Conservation (phyloP, 2,329 filamentous ascomycete species). For the Stemphylium vesicarium region DNA sequence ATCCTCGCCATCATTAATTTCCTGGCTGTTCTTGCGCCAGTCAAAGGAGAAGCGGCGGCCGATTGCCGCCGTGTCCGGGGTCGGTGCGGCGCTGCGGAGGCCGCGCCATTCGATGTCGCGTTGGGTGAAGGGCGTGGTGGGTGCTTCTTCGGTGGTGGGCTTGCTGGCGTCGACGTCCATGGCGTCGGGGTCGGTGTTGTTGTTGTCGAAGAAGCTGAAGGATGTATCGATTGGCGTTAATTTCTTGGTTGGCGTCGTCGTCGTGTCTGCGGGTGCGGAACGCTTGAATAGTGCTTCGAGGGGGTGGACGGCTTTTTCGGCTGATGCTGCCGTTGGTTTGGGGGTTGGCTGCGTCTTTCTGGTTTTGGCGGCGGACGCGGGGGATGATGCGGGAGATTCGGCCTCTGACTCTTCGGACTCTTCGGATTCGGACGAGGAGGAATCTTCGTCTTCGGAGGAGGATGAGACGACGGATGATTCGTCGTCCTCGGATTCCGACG, state of each 20-base stretch:
- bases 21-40: slow-evolving; percentile 48
- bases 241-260: slow-evolving; percentile 46
- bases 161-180: slow-evolving; percentile 48
- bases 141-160: slow-evolving; percentile 44
- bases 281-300: slow-evolving; percentile 92
- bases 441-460: slow-evolving; percentile 39
- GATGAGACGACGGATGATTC: slow-evolving; percentile 47
- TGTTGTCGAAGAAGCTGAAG: slow-evolving; percentile 77
- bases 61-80: slow-evolving; percentile 87
- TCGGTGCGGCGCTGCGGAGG: slow-evolving; percentile 88
- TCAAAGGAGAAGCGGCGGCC: slow-evolving; percentile 66
- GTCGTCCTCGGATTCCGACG: slow-evolving; percentile 34
- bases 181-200: slow-evolving; percentile 48
- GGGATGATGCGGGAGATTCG: slow-evolving; percentile 21
- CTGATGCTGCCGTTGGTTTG: slow-evolving; percentile 24
- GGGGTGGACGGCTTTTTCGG: slow-evolving; percentile 69
- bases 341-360: slow-evolving; percentile 18
- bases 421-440: slow-evolving; percentile 25
- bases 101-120: slow-evolving; percentile 77
- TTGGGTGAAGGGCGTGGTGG: slow-evolving; percentile 83
- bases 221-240: slow-evolving; percentile 58
- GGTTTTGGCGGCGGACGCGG: slow-evolving; percentile 16
- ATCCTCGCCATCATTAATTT: slow-evolving; percentile 56
- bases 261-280: slow-evolving; percentile 51
- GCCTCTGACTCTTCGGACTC: slow-evolving; percentile 29